Percentiles rank a stretch among this genome's conserved stretches.
Conservation (phyloP, 805 yeast species). For the Teunomyces gatunensis region DNA sequence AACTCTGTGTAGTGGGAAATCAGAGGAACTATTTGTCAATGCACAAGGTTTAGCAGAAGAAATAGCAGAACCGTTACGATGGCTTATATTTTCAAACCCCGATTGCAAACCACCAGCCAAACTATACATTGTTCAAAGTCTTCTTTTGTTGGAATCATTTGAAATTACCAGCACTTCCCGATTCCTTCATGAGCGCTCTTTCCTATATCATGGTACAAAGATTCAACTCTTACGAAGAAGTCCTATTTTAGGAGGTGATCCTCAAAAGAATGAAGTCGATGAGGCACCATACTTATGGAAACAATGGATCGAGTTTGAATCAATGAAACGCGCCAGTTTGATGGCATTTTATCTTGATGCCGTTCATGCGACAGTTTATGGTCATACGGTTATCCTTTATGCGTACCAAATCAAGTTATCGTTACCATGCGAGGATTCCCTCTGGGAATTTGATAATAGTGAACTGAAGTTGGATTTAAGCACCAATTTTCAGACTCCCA, state of each 20-base stretch:
- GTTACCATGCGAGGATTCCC: slow-evolving; percentile 27
- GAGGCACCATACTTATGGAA: slow-evolving; percentile 17
- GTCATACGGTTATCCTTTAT: slow-evolving; percentile 22
- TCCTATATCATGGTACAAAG: slow-evolving; percentile 14
- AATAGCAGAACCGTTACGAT: slow-evolving; percentile 12
- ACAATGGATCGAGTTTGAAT: slow-evolving; percentile 38
- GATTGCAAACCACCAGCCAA: slow-evolving; percentile 13
- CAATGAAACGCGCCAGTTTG: slow-evolving; percentile 30
- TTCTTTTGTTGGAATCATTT: slow-evolving; percentile 10
- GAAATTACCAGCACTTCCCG: slow-evolving; percentile 9
- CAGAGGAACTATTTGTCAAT: slow-evolving; percentile 5
- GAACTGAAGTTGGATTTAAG: slow-evolving; percentile 11
- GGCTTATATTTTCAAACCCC: slow-evolving; percentile 9
- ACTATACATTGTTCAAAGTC: slow-evolving; percentile 10
- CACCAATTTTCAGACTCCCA: slow-evolving; percentile 17
- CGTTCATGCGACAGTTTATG: slow-evolving; percentile 34
- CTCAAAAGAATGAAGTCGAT: slow-evolving; percentile 26
- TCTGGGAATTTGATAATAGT: slow-evolving; percentile 26
- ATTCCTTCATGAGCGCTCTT: slow-evolving; percentile 11
- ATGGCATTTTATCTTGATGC: slow-evolving; percentile 39
- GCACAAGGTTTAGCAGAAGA: slow-evolving; percentile 9
- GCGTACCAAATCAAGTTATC: slow-evolving; percentile 28
- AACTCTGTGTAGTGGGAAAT: slow-evolving; percentile 3
- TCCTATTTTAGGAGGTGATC: slow-evolving; percentile 41
- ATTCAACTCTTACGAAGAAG: slow-evolving; percentile 23